Base-by-base conservation (phyloP, 148 eudicot species). In the Vaccinium myrtillus region DNA sequence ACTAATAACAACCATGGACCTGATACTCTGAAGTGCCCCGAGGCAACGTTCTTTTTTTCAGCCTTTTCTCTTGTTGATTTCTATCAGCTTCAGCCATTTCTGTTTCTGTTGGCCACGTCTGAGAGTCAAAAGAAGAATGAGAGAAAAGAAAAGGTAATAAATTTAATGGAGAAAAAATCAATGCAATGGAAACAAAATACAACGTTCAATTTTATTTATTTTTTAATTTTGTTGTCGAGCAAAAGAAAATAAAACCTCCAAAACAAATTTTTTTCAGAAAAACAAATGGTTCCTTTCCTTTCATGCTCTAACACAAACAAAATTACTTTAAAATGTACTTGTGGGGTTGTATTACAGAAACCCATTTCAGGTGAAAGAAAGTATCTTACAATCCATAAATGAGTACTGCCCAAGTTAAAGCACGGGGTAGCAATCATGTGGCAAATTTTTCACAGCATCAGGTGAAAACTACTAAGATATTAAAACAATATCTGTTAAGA, bases 101-200 rank as follows among this genome's bases (percentile, higher is more conserved):
- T 79, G 92, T 96, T 91, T 94, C 98, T 27, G 99, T 95, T 70
- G 99, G 99, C 98, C 98, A 97, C 63, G 99, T 97, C 99, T 97
- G 83, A 84, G 58, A 43, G 85, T 77, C 67, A 78, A 74, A 86
- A 27, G 30, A 80, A 87, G 0, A 56, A 74, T 63, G 36, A 19
- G 14, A 59, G 8, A 46, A 19, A 73, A 18, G 14, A 27, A 19
- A 21, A 53, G 27, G 61, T 13, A 43, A 36, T 36, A 48, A 82
- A 87, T 18, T 48, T 32, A 56, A 53, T 14, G 18, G 48, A 65
- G 16, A 70, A 65, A 56, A 55, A n/a, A 36, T 21, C 14, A 36
- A 19, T 23, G 19, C 75, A 11, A 81, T 6, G 32, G 69, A 39
- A 15, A 18, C 79, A 79, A 15, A 23, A 50, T 25, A 46, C 9